phyloP scores from a whole-genome alignment of 768 basidiomycete genomes.

The Rhizopogon vulgaris region DNA sequence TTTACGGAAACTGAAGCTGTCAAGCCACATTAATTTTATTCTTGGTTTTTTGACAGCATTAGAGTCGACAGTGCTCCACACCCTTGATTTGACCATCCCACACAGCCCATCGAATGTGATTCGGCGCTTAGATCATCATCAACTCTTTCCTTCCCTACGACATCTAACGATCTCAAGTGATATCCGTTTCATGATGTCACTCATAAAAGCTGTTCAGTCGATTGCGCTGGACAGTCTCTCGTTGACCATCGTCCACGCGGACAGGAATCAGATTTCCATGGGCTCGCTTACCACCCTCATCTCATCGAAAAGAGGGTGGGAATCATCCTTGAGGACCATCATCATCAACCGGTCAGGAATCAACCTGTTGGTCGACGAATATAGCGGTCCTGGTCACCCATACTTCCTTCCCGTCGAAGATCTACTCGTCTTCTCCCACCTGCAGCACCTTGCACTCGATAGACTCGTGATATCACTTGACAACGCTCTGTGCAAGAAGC shows the following conservation, averaged over 20 bases:
- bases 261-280: neutral
- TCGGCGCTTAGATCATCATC: neutral
- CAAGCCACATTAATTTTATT: neutral
- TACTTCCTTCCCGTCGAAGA: neutral
- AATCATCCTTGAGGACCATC: neutral
- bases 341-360: neutral
- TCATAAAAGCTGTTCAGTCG: neutral
- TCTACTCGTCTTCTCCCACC: neutral
- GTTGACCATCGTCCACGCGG: neutral
- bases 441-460: neutral
- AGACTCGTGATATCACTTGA: neutral
- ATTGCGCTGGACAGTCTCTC: neutral
- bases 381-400: neutral
- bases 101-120: neutral
- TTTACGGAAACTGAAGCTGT: neutral
- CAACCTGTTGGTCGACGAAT: neutral
- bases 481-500: neutral
- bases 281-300: neutral
- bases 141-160: neutral
- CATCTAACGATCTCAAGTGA: neutral
- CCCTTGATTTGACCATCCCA: neutral
- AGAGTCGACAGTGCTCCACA: neutral
- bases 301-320: neutral
- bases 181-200: neutral
- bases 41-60: neutral